Base-by-base conservation (phyloP, 2,329 filamentous ascomycete species). In the Botrytis fabae region DNA sequence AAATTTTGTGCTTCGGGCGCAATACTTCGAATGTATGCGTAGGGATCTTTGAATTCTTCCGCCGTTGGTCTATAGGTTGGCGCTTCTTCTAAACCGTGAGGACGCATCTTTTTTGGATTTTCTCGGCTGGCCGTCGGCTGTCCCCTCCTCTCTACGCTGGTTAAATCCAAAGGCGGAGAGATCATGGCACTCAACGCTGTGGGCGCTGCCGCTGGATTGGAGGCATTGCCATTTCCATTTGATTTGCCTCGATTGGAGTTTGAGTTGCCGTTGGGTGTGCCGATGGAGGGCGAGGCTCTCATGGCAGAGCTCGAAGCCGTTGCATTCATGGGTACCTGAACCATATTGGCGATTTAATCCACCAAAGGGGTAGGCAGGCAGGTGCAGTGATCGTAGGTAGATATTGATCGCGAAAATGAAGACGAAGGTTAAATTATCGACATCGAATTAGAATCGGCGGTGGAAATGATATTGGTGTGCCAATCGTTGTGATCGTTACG, bases 21-120 rank as follows among this genome's bases (percentile, higher is more conserved):
- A 77, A 99, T 98, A 83, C 95, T 98, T 81, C 91, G 91, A 78
- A 99, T 95, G 80, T 98, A 99, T 78, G 93, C 92, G 80, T 97
- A 91, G 0, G 96, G 96, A 79, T 99, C 95, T 79, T 92, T 93
- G 86, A 96, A 99, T 82, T 99, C 95, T 78, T 98, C 95, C 77
- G 94, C 91, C 0, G 93, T 97, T 46, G 96, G 96, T 76, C 90
- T 88, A 82, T 94, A 99, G 8, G 94, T 96, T 2, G 95, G 95
- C 42, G 96, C 95, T 81, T 98, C 95, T 76, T 92, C 88, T 60
- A 99, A 87, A 61, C 91, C 94, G 83, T 97, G 94, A 54, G 93
- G 93, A 69, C 96, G 89, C 78, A 89, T 90, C 81, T 91, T 91
- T 82, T 93, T 93, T n/a, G 88, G 86, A 9, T 91, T 88, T 80